Base-by-base conservation (phyloP, 208 protist species). In the Lotmaria passim region DNA sequence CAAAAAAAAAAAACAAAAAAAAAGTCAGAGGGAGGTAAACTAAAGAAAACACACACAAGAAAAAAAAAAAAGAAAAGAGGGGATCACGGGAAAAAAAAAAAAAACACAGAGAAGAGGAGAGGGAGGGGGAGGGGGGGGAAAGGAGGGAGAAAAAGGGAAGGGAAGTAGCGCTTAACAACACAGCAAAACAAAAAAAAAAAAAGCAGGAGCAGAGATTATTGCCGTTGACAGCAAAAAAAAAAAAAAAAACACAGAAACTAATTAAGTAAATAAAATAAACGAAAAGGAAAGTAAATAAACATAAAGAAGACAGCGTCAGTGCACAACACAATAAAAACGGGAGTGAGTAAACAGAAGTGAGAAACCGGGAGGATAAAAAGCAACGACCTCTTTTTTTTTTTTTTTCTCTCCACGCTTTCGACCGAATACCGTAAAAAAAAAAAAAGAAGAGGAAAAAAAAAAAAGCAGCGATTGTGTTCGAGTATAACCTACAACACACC, bases 1-100 rank as follows among this genome's bases (percentile, higher is more conserved):
- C 19, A 39, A 73, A n/a, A 63, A 21, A 73, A 24, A 73, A 19
- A 43, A 39, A 39, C 12, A 39, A 43, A 34, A 41, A 41, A 59
- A 19, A 59, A 41, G 53, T 31, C 23, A 55, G 8, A 31, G 36
- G 36, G 15, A n/a, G 12, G 23, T 36, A 55, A 55, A 21, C 28
- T 23, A 36, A 34, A 46, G 3, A n/a, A n/a, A n/a, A n/a, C n/a
- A n/a, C n/a, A n/a, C 41, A 46, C n/a, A 46, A 46, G n/a, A 46
- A 46, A 46, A 46, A 46, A 41, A 41, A 41, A 12, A 53, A 1
- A 33, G 10, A 57, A 57, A 57, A 39, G 8, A 38, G 24, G 15
- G 31, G 3, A 39, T 17, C 8, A 39, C 21, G 31, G 51, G 48
- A 34, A 41, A 26, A 55, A 48, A 4, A 23, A 21, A 30, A 14